phyloP scores from a whole-genome alignment of 192 early-diverging fungal genomes.

The Coemansia sp. region DNA sequence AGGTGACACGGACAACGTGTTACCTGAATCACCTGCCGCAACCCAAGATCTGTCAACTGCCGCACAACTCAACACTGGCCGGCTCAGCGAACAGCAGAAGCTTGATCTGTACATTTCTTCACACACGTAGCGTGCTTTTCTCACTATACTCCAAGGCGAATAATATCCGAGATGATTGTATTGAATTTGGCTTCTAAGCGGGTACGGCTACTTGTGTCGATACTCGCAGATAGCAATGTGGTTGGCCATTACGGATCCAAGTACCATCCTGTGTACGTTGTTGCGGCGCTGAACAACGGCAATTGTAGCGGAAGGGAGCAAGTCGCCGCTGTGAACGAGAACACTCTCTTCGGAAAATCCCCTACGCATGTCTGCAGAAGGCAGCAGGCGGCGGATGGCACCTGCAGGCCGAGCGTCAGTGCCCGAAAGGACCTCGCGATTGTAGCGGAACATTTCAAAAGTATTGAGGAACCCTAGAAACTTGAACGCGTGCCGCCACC shows the following conservation, averaged over 20 bases:
- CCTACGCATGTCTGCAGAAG: slow-evolving; percentile 2
- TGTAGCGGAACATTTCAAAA: slow-evolving; percentile 49
- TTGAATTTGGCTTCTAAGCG: neutral
- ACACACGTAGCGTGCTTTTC: slow-evolving; percentile 5
- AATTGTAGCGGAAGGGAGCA: slow-evolving; percentile 43
- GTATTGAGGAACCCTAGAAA: slow-evolving; percentile 49
- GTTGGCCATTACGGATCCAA: slow-evolving; percentile 50
- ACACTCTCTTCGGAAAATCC: slow-evolving; percentile 38
- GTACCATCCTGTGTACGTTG: slow-evolving; percentile 24
- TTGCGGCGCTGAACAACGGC: slow-evolving; percentile 31
- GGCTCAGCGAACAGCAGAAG: slow-evolving; percentile 26
- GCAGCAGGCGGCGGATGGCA: slow-evolving; percentile 30
- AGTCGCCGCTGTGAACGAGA: slow-evolving; percentile 26
- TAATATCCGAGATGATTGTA: neutral
- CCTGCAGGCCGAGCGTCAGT: slow-evolving; percentile 37
- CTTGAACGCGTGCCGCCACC: neutral
- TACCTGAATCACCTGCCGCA: slow-evolving; percentile 6
- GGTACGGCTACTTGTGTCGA: neutral
- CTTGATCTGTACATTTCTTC: slow-evolving; percentile 38
- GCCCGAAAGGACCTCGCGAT: slow-evolving; percentile 38
- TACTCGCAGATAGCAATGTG: slow-evolving; percentile 42
- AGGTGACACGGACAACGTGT: neutral
- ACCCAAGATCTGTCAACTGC: slow-evolving; percentile 19
- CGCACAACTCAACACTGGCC: slow-evolving; percentile 9
- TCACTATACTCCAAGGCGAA: neutral